Percentiles rank a stretch among this genome's conserved stretches.
Evolutionary conservation across 768 basidiomycete genomes (phyloP).

Genomic region (Trametes sanguinea): DNA sequence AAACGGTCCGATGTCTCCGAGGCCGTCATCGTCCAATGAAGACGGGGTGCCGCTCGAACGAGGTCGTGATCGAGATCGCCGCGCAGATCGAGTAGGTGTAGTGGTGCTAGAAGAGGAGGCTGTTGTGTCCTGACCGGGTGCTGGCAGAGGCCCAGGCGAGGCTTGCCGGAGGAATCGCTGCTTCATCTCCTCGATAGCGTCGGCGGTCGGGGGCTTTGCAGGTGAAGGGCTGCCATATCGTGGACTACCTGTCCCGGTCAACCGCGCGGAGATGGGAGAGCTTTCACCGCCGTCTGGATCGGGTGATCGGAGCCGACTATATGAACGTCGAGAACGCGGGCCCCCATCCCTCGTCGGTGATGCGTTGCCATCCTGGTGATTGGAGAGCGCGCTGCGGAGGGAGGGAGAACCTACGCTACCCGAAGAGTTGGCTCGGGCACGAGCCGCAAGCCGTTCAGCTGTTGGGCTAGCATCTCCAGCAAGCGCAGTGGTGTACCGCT

Average conservation of each 20-base stretch:
- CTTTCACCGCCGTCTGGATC: constrained; percentile 18
- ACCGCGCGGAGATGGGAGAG: constrained; percentile 14
- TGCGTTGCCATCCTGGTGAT: constrained; percentile 20
- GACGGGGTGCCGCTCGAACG: constrained; percentile 15
- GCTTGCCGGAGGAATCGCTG: constrained; percentile 48
- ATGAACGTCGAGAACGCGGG: constrained; percentile 22
- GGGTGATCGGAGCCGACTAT: constrained; percentile 25
- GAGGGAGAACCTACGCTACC: constrained; percentile 20
- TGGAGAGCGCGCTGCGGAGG: constrained; percentile 1
- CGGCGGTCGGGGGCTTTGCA: constrained; percentile 40
- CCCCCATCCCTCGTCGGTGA: constrained; percentile 18
- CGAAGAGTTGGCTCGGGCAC: constrained; percentile 22
- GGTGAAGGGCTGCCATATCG: constrained; percentile 25
- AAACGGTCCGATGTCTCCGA: not conserved
- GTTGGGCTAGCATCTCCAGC: constrained; percentile 23
- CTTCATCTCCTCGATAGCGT: constrained; percentile 68
- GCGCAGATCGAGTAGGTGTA: constrained; percentile 22
- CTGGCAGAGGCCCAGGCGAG: constrained; percentile 27
- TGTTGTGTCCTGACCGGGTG: constrained; percentile 15
- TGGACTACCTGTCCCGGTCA: constrained; percentile 22
- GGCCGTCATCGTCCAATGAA: not conserved
- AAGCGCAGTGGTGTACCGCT: constrained; percentile 16
- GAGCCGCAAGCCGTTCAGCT: constrained; percentile 20
- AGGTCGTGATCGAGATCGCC: constrained; percentile 18
- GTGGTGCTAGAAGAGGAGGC: constrained; percentile 20